Evolutionary conservation across 805 yeast genomes (phyloP), one percentile per base, ranked within the genome.

Genomic region (Monosporozyma aerobia): DNA sequence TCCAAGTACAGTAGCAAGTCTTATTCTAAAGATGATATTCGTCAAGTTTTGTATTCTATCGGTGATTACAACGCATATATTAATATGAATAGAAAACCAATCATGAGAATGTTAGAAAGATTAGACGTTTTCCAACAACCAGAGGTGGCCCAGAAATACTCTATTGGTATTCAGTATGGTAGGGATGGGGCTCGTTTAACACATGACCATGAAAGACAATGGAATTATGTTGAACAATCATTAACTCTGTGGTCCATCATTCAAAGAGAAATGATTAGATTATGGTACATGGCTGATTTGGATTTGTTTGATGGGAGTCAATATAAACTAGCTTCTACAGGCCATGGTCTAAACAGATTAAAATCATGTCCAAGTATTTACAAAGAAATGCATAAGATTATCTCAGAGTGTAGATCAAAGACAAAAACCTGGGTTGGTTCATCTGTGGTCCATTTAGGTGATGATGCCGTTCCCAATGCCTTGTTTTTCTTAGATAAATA

Each of bases 391-490:
- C 83, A 83, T 58, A 76, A 74, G 54, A 80, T 87, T 54, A 73
- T 86, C 48, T 67, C 75, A n/a, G 82, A 81, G 53, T 86, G 86
- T 46, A 87, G 86, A 61, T 65, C 71, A 32, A 73, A 74, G 48
- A 79, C 86, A 23, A 79, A 83, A 3, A 70, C 77, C 2, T 86
- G 94, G 92, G 83, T 86, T 35, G 95, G 95, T 2, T 81, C 88
- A 5, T 80, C 86, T 14, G 92, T 84, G 23, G 85, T 86, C 25
- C 95, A 86, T 67, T 63, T 87, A 16, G 95, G 94, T 43, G 95
- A 86, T 65, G 85, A 82, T 59, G 86, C 90, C 1, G 95, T 86
- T 5, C 95, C 95, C 2, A 86, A 86, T 64, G 90, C 92, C 0
- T 65, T 87, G 54, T 85, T 85, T 63, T 86, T 86, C 71, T 68